phyloP scores from a whole-genome alignment of 352 stramenopile species.

The Pythium dissotocum region DNA sequence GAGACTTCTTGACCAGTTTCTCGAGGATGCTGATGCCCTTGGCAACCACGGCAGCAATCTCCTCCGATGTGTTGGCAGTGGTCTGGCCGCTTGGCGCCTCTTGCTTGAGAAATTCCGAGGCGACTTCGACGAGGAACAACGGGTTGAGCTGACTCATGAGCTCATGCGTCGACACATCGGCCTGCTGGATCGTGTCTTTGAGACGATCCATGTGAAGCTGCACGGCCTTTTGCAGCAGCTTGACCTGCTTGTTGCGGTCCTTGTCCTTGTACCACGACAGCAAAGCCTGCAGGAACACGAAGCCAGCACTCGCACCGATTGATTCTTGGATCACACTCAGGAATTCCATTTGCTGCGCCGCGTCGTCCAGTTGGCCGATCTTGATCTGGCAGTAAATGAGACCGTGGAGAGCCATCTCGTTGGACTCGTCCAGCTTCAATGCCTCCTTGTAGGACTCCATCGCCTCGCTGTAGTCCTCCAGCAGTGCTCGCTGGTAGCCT shows the following conservation, averaged over 20 bases:
- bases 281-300: slow-evolving; percentile 86
- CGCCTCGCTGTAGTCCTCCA: slow-evolving; percentile 75
- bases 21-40: slow-evolving; percentile 82
- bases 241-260: slow-evolving; percentile 63
- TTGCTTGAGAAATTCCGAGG: slow-evolving; percentile 70
- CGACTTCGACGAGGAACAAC: slow-evolving; percentile 88
- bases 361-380: slow-evolving; percentile 85
- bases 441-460: slow-evolving; percentile 88
- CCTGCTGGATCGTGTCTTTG: slow-evolving; percentile 60
- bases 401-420: slow-evolving; percentile 86
- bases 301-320: slow-evolving; percentile 72
- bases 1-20: slow-evolving; percentile 80
- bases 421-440: slow-evolving; percentile 85
- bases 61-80: slow-evolving; percentile 5
- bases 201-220: slow-evolving; percentile 85
- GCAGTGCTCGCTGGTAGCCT: slow-evolving; percentile 73
- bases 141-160: slow-evolving; percentile 84
- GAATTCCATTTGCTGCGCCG: slow-evolving; percentile 92
- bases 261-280: slow-evolving; percentile 81
- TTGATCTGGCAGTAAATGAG: slow-evolving; percentile 94
- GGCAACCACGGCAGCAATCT: slow-evolving; percentile 20
- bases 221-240: slow-evolving; percentile 74
- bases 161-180: slow-evolving; percentile 69
- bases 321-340: slow-evolving; percentile 89
- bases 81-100: slow-evolving; percentile 30